Evolutionary conservation across 2,329 filamentous ascomycete species (phyloP).

Genomic region (Aspergillus ruber): DNA sequence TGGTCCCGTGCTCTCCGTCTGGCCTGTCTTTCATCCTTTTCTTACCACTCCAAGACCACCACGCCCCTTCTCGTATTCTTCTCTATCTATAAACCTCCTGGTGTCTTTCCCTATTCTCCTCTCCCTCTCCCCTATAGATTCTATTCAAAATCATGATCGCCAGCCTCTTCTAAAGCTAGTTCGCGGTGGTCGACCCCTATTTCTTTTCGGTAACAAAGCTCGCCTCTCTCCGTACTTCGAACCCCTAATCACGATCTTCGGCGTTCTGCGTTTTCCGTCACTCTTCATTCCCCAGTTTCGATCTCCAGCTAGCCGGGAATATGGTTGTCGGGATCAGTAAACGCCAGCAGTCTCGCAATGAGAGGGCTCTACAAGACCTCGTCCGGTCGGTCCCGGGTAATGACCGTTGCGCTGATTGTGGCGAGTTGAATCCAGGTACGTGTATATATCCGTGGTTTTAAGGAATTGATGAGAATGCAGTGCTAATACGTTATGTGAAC

Average conservation of each 20-base stretch:
- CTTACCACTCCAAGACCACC: neutral
- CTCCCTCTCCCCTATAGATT: neutral
- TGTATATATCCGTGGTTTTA: slow-evolving; percentile 6
- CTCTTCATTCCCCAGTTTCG: neutral
- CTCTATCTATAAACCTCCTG: neutral
- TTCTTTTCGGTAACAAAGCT: too few relatives aligned
- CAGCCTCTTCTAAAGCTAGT: too few relatives aligned
- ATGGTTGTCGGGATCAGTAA: slow-evolving; percentile 81
- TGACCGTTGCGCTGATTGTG: slow-evolving; percentile 88
- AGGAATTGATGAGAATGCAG: neutral
- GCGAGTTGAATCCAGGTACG: slow-evolving; percentile 83
- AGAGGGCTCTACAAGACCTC: slow-evolving; percentile 82
- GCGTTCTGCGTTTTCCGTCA: neutral
- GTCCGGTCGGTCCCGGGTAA: slow-evolving; percentile 81
- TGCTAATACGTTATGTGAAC: slow-evolving; percentile 4
- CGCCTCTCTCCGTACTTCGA: neutral
- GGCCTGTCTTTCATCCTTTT: neutral
- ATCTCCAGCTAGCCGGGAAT: slow-evolving; percentile 6
- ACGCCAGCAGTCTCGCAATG: slow-evolving; percentile 95
- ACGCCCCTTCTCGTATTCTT: neutral
- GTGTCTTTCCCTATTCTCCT: neutral
- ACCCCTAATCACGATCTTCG: neutral
- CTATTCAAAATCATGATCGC: too few relatives aligned
- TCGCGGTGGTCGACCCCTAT: too few relatives aligned
- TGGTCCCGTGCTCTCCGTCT: neutral